These are phyloP conservation scores for Monosporascus sp. DNA, from an alignment of 2,329 filamentous ascomycete genomes.

Conservation along the genomic window DNA sequence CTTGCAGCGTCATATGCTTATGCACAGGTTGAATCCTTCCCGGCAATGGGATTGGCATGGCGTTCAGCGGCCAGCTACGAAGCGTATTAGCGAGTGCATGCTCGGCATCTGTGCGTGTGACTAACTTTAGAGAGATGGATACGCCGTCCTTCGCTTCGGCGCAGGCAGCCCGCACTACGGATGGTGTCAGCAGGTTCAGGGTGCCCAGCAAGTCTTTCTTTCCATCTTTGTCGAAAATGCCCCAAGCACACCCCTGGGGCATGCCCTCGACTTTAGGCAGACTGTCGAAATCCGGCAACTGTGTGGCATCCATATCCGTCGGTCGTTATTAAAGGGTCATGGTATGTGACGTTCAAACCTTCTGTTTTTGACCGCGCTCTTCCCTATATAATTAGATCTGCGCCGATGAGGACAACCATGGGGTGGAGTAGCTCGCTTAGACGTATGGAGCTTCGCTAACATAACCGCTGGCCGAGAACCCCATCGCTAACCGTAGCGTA, in stretches of 20 bases:
- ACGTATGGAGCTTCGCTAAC: too few relatives aligned
- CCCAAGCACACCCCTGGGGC: conserved; percentile 47
- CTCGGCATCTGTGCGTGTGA: neutral
- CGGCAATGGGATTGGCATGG: conserved; percentile 30
- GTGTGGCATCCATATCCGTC: conserved; percentile 15
- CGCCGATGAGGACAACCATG: too few relatives aligned
- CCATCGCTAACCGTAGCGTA: too few relatives aligned
- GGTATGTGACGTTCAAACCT: neutral
- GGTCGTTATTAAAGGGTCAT: too few relatives aligned
- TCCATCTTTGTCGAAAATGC: conserved; percentile 45
- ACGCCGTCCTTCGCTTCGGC: conserved; percentile 42
- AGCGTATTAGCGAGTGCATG: neutral
- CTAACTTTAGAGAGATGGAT: conserved; percentile 49
- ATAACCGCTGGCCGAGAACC: too few relatives aligned
- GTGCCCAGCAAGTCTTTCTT: conserved; percentile 46
- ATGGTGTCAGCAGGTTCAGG: conserved; percentile 46
- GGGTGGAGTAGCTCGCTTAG: too few relatives aligned
- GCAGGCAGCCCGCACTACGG: conserved; percentile 35
- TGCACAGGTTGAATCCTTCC: conserved; percentile 32
- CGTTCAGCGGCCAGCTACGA: conserved; percentile 38
- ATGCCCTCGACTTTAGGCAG: conserved; percentile 37
- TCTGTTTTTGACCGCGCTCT: neutral
- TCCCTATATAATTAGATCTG: conserved; percentile 1
- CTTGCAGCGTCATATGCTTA: conserved; percentile 29
- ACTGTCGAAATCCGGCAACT: conserved; percentile 39